Conservation (phyloP, 345 rosid species). For the Hibiscus mutabilis region DNA sequence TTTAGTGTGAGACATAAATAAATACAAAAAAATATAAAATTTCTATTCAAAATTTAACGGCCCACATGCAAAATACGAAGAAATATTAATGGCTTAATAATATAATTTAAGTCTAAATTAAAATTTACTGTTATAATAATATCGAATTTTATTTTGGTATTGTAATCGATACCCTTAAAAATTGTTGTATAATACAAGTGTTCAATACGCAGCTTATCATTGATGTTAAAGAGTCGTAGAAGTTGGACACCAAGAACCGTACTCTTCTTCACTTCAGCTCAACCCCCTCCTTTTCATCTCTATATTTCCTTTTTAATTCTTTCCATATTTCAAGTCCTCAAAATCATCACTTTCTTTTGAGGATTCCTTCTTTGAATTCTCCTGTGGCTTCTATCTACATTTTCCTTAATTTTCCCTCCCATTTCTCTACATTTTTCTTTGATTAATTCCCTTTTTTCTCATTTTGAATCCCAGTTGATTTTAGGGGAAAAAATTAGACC, state of each 20-base stretch:
- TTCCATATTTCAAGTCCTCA: neutral
- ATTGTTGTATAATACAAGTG: conserved; percentile 1
- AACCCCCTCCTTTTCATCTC: neutral
- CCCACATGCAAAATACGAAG: too few relatives aligned
- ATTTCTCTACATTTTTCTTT: neutral
- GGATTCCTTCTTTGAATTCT: conserved; percentile 10
- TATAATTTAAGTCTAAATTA: too few relatives aligned
- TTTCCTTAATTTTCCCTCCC: neutral
- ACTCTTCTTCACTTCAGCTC: conserved; percentile 19
- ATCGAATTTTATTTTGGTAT: too few relatives aligned
- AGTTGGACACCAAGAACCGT: conserved; percentile 18
- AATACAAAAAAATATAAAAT: too few relatives aligned
- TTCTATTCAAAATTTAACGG: too few relatives aligned
- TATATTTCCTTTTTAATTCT: neutral
- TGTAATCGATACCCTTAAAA: too few relatives aligned
- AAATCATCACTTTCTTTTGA: neutral
- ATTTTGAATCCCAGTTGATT: neutral
- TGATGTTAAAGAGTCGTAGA: neutral
- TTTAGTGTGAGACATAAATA: too few relatives aligned
- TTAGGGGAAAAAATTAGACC: neutral
- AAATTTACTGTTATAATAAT: too few relatives aligned
- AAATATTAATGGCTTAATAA: too few relatives aligned
- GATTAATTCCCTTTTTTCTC: neutral
- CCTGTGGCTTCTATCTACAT: conserved; percentile 1
- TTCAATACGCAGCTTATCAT: neutral